These are phyloP conservation scores for Lipomyces yamadae DNA, from an alignment of 805 yeast species.

Conservation along the genomic window DNA sequence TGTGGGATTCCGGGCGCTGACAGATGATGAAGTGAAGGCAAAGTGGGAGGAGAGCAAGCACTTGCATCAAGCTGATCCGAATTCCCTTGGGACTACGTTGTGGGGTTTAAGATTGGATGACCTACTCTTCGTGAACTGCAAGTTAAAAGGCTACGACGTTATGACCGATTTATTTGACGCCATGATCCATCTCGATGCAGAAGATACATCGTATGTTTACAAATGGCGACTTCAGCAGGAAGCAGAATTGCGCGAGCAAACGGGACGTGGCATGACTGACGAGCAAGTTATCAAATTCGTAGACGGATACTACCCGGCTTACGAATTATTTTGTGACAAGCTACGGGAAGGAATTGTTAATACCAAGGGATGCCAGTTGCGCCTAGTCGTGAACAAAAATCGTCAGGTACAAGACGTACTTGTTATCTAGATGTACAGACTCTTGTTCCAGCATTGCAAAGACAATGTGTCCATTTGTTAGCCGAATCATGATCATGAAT, in stretches of 20 bases:
- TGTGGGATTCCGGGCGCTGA: slow-evolving; percentile 66
- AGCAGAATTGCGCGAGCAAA: slow-evolving; percentile 52
- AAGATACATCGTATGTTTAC: slow-evolving; percentile 64
- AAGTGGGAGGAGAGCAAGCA: slow-evolving; percentile 32
- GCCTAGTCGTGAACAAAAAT: slow-evolving; percentile 18
- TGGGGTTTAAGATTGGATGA: slow-evolving; percentile 43
- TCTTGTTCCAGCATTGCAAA: not conserved
- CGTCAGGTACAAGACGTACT: slow-evolving; percentile 8
- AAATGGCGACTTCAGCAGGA: slow-evolving; percentile 81
- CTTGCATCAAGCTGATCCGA: slow-evolving; percentile 36
- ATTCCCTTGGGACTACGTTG: slow-evolving; percentile 30
- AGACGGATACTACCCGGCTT: slow-evolving; percentile 84
- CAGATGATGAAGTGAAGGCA: slow-evolving; percentile 42
- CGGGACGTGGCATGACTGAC: slow-evolving; percentile 82
- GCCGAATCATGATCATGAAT: too few relatives aligned
- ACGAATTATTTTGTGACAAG: slow-evolving; percentile 65
- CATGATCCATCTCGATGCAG: slow-evolving; percentile 67
- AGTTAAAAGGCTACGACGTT: slow-evolving; percentile 56
- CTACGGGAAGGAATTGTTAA: slow-evolving; percentile 43
- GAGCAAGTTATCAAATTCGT: slow-evolving; percentile 69
- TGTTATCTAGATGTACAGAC: not conserved
- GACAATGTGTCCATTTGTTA: not conserved
- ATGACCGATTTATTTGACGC: slow-evolving; percentile 63
- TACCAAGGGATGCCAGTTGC: slow-evolving; percentile 41
- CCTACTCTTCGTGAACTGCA: slow-evolving; percentile 55